These are phyloP conservation scores for Symbiodinium natans DNA, from an alignment of 73 alveolate species.

Conservation along the genomic window DNA sequence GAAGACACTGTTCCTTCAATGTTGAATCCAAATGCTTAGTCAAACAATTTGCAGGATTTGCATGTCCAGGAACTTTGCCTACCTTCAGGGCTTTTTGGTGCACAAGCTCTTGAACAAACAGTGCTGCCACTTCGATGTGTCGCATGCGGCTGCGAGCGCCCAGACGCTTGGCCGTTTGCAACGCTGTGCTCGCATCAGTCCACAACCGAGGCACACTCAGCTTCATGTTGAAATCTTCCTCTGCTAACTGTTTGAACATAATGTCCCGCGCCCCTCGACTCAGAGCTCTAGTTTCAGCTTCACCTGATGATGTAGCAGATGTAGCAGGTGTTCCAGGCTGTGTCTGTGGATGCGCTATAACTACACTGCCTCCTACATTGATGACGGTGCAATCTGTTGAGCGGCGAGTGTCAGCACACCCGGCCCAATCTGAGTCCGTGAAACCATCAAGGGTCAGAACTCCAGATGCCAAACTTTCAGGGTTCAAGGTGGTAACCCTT, in stretches of 20 bases:
- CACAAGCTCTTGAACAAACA: slow-evolving; percentile 20
- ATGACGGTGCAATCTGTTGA: slow-evolving; percentile 10
- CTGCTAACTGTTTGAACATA: slow-evolving; percentile 18
- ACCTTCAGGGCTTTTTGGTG: slow-evolving; percentile 20
- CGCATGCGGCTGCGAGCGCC: slow-evolving; percentile 29
- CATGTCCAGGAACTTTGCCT: background rate
- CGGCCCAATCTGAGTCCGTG: slow-evolving; percentile 43
- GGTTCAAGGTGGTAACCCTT: background rate
- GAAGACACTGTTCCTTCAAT: slow-evolving; percentile 1
- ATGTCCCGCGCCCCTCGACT: slow-evolving; percentile 17
- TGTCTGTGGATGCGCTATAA: slow-evolving; percentile 29
- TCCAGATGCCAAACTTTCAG: slow-evolving; percentile 23
- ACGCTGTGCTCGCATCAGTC: slow-evolving; percentile 29
- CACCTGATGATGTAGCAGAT: too few relatives aligned
- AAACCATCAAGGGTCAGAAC: slow-evolving; percentile 17
- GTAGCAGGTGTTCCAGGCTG: too few relatives aligned
- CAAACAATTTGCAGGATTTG: slow-evolving; percentile 25
- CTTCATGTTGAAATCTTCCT: background rate
- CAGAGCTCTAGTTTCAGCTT: too few relatives aligned
- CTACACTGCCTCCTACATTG: slow-evolving; percentile 10
- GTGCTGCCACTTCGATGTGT: slow-evolving; percentile 11
- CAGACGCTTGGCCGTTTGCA: slow-evolving; percentile 27
- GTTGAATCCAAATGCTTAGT: slow-evolving; percentile 1
- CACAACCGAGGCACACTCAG: background rate
- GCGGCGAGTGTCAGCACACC: too few relatives aligned